A percentile compares a stretch with the other conserved stretches of the same genome.
phyloP scores from a whole-genome alignment of 352 stramenopile species.

The Pythium chondricola region DNA sequence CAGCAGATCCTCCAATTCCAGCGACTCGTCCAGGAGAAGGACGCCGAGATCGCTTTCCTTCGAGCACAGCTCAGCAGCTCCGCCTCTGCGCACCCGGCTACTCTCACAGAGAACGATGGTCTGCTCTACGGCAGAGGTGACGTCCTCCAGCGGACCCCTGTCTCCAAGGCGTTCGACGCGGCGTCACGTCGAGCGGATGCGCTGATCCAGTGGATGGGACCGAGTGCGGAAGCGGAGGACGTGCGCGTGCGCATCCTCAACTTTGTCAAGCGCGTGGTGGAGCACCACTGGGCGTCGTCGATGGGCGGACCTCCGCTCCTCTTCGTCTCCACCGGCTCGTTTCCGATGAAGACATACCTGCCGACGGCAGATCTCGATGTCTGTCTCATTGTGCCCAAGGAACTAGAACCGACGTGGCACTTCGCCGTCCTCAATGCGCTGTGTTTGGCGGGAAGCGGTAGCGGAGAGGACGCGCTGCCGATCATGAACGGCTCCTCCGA shows the following conservation, averaged over 20 bases:
- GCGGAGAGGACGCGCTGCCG: constrained; percentile 7
- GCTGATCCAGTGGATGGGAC: constrained; percentile 61
- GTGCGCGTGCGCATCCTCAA: constrained; percentile 55
- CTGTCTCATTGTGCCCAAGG: constrained; percentile 71
- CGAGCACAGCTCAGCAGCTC: constrained; percentile 5
- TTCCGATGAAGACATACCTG: constrained; percentile 89
- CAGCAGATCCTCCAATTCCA: constrained; percentile 50
- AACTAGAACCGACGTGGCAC: constrained; percentile 82
- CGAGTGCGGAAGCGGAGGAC: constrained; percentile 52
- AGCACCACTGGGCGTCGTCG: constrained; percentile 24
- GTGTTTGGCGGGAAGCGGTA: constrained; percentile 49
- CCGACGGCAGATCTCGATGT: constrained; percentile 83
- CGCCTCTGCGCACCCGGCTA: neutral
- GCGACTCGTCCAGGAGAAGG: constrained; percentile 55
- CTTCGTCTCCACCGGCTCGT: constrained; percentile 76
- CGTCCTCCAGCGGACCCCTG: no score
- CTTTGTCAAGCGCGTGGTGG: constrained; percentile 61
- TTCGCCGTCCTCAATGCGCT: constrained; percentile 81
- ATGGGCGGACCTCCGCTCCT: constrained; percentile 27
- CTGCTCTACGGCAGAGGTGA: constrained; percentile 7
- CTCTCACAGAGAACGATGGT: constrained; percentile 5
- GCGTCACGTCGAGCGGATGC: constrained; percentile 26
- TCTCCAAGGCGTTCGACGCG: constrained; percentile 9
- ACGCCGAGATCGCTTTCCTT: constrained; percentile 53
- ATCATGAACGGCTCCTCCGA: neutral